phyloP scores from a whole-genome alignment of 345 rosid genomes.

The Clarkia xantiana region DNA sequence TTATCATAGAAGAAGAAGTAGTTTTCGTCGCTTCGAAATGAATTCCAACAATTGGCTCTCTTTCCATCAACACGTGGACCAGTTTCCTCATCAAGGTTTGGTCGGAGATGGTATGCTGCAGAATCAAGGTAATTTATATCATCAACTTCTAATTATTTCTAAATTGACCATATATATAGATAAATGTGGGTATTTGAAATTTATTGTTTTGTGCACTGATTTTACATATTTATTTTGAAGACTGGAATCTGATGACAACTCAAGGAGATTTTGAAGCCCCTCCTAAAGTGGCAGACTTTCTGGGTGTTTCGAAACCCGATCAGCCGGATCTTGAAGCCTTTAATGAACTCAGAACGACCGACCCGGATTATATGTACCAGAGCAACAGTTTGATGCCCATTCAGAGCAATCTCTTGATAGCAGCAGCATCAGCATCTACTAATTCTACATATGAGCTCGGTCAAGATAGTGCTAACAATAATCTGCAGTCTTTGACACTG shows the following conservation, averaged over 20 bases:
- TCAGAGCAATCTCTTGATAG: conserved; percentile 21
- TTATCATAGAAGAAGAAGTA: too few relatives aligned
- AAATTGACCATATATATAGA: too few relatives aligned
- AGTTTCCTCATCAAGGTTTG: conserved; percentile 21
- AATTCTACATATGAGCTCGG: background rate
- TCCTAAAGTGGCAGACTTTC: conserved; percentile 81
- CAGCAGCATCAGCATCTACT: conserved; percentile 15
- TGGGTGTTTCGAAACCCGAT: conserved; percentile 68
- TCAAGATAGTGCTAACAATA: conserved; percentile 44
- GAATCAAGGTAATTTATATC: conserved; percentile 1
- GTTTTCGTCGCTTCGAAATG: conserved; percentile 16
- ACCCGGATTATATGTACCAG: conserved; percentile 38
- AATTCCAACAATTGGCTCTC: conserved; percentile 92
- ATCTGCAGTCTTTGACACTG: conserved; percentile 58
- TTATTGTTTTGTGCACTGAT: too few relatives aligned
- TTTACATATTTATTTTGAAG: background rate
- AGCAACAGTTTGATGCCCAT: conserved; percentile 30
- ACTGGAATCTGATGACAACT: conserved; percentile 44
- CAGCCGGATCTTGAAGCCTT: conserved; percentile 42
- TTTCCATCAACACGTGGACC: conserved; percentile 43
- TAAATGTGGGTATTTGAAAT: too few relatives aligned
- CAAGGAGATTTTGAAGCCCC: conserved; percentile 50
- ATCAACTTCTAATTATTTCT: too few relatives aligned
- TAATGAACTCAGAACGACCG: conserved; percentile 40
- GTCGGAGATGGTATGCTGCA: too few relatives aligned